Base-by-base conservation (phyloP, 208 protist species). In the Wallacemonas sp. region DNA sequence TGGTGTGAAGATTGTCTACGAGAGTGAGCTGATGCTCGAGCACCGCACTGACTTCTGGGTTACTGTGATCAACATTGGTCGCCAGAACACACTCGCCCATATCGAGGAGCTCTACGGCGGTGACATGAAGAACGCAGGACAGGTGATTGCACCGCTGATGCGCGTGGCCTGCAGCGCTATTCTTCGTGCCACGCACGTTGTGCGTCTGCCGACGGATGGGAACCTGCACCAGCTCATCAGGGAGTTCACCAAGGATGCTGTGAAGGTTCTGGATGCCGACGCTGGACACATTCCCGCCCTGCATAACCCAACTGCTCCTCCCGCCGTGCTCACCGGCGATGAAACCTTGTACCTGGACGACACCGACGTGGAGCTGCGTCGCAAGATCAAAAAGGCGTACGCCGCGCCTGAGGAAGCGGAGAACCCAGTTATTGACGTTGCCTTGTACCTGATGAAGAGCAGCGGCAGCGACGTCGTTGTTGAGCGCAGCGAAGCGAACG, bases 281-380 rank as follows among this genome's bases (percentile, higher is more conserved):
- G 78, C 78, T 47, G 79, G 63, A 0, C 39, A 77, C 9, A 77
- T 97, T 51, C 96, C 96, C 21, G 71, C 97, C 0, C 84, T 96
- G 28, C 77, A 96, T 69, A 94, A 96, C 22, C 79, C 81, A 5
- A 83, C 82, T 45, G 73, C 72, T 8, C 41, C 56, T 2, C 73
- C 69, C 15, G 64, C 88, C 22, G 68, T 75, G 14, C 96, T 98
- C 44, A 95, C 94, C 64, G 79, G 84, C 12, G 99, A 99, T 68
- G 93, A 96, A 28, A 88, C 98, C 28, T 94, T 99, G 24, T 99
- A 97, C 75, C 92, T 99, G 66, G 98, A 99, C 67, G 98, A 99
- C 72, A 84, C 79, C 26, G 83, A 88, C 17, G 90, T 92, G 69
- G 96, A 98, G 36, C 82, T 99, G 9, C 81, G 90, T 9, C 75